phyloP scores from a whole-genome alignment of 345 rosid species.

The Lumnitzera littorea region DNA sequence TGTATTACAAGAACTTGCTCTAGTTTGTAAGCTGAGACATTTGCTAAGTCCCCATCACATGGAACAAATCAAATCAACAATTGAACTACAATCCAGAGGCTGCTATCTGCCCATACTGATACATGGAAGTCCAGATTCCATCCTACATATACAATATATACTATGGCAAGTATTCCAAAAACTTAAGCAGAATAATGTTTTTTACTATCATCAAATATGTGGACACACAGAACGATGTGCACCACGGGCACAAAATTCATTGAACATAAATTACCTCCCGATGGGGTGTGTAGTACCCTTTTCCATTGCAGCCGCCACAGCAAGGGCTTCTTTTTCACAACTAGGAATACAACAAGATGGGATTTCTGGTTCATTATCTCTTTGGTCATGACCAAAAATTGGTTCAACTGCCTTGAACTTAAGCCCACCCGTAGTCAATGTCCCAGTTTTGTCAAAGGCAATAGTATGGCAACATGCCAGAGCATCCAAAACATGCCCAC shows the following conservation, averaged over 20 bases:
- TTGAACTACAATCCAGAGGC: too few relatives aligned
- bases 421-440: slow-evolving; percentile 95
- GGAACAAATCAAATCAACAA: too few relatives aligned
- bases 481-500: slow-evolving; percentile 94
- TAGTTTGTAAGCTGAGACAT: too few relatives aligned
- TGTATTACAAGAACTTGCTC: too few relatives aligned
- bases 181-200: too few relatives aligned
- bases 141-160: too few relatives aligned
- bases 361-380: slow-evolving; percentile 19
- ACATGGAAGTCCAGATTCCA: too few relatives aligned
- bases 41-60: too few relatives aligned
- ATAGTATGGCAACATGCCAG: slow-evolving; percentile 81
- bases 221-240: not conserved
- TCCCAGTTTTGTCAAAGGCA: slow-evolving; percentile 99
- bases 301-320: slow-evolving; percentile 99
- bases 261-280: slow-evolving; percentile 57
- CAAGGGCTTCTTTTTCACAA: slow-evolving; percentile 98
- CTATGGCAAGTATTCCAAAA: too few relatives aligned
- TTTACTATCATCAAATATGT: too few relatives aligned
- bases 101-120: too few relatives aligned
- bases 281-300: slow-evolving; percentile 99
- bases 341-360: slow-evolving; percentile 67
- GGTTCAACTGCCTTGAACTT: slow-evolving; percentile 91
- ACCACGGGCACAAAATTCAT: not conserved
- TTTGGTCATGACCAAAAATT: slow-evolving; percentile 63